A percentile compares a stretch with the other conserved stretches of the same genome.
phyloP scores from a whole-genome alignment of 1,139 yeast genomes.

The Yamadazyma sp. region DNA sequence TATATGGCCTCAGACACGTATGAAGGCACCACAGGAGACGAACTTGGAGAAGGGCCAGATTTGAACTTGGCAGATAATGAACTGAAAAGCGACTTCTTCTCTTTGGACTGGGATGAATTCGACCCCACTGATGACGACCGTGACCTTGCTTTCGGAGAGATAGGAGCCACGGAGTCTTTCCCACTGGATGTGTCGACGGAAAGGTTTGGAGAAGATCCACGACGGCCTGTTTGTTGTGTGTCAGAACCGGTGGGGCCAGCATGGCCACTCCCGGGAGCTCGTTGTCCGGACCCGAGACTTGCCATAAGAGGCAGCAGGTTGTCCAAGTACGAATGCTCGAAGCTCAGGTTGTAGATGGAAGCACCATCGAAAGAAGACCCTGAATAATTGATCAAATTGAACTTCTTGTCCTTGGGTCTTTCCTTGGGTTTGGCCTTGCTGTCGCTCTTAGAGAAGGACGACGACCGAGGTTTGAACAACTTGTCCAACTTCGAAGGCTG shows the following conservation, averaged over 20 bases:
- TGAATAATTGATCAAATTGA: constrained; percentile 15
- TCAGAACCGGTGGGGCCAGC: constrained; percentile 8
- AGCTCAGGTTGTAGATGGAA: constrained; percentile 11
- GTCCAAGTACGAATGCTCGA: constrained; percentile 12
- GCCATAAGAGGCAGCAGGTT: constrained; percentile 1
- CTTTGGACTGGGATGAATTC: constrained; percentile 16
- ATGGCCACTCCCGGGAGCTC: constrained; percentile 13
- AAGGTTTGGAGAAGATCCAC: not conserved
- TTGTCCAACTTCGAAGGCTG: constrained; percentile 14
- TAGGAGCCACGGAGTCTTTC: constrained; percentile 2
- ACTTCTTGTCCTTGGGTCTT: constrained; percentile 12
- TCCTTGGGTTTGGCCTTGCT: constrained; percentile 6
- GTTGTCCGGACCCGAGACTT: constrained; percentile 1
- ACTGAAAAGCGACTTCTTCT: constrained; percentile 46
- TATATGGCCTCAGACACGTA: constrained; percentile 1
- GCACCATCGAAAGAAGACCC: constrained; percentile 17
- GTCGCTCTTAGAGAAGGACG: constrained; percentile 8
- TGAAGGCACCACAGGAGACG: constrained; percentile 6
- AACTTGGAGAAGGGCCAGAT: constrained; percentile 14
- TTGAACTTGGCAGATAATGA: constrained; percentile 58
- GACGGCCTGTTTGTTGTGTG: no score
- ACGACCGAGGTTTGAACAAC: constrained; percentile 14
- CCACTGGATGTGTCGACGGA: not conserved
- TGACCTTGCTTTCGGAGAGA: constrained; percentile 12
- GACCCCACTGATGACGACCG: constrained; percentile 16